A percentile compares a stretch with the other conserved stretches of the same genome.
These are phyloP conservation scores for Yamadazyma tumulicola DNA, from an alignment of 805 yeast genomes.

Conservation along the genomic window DNA sequence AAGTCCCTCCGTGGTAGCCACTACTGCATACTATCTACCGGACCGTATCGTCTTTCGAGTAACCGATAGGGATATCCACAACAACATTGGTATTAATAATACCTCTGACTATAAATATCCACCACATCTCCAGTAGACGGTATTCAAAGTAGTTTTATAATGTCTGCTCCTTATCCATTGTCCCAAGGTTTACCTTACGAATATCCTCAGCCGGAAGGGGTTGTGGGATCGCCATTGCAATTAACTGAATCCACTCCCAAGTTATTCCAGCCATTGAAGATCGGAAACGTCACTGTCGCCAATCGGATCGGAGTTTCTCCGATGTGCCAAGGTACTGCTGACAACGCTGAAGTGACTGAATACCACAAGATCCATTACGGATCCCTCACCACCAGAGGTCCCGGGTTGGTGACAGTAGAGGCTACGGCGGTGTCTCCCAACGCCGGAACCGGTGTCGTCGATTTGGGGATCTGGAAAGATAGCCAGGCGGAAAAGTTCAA, in stretches of 20 bases:
- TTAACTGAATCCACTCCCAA: conserved; percentile 23
- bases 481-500: conserved; percentile 42
- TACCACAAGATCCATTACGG: conserved; percentile 52
- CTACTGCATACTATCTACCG: too few relatives aligned
- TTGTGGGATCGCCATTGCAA: conserved; percentile 10
- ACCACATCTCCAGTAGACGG: too few relatives aligned
- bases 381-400: conserved; percentile 43
- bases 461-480: conserved; percentile 50
- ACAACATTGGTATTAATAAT: too few relatives aligned
- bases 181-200: conserved; percentile 9
- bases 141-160: too few relatives aligned
- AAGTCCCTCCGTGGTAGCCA: too few relatives aligned
- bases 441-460: conserved; percentile 43
- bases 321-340: conserved; percentile 51
- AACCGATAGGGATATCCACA: too few relatives aligned
- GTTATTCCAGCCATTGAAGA: conserved; percentile 40
- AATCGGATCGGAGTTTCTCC: conserved; percentile 59
- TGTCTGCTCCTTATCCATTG: not conserved
- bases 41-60: too few relatives aligned
- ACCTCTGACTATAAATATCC: too few relatives aligned
- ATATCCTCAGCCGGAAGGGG: conserved; percentile 11
- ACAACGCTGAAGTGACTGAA: conserved; percentile 38
- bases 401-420: conserved; percentile 48
- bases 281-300: conserved; percentile 34
- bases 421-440: conserved; percentile 38